phyloP scores from a whole-genome alignment of 83 land plant genomes.

The Diphasiastrum complanatum region DNA sequence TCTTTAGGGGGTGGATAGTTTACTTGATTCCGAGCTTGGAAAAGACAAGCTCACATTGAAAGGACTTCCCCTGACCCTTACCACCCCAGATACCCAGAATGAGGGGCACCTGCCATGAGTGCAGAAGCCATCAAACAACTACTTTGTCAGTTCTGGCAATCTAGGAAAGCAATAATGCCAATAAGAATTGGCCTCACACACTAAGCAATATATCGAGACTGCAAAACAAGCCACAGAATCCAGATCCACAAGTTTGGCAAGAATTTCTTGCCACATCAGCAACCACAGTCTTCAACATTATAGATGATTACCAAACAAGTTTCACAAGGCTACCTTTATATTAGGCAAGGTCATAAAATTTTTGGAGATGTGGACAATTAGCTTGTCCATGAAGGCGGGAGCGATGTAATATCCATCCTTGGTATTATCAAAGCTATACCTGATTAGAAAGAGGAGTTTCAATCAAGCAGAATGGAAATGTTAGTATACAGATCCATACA shows the following conservation, averaged over 20 bases:
- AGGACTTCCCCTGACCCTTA: conserved; percentile 98
- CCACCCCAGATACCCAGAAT: conserved; percentile 99
- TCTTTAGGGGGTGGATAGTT: conserved; percentile 6
- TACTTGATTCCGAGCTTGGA: conserved; percentile 95
- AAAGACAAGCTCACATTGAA: conserved; percentile 98
- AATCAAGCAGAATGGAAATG: no score
- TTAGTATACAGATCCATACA: not conserved
- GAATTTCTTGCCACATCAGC: no score
- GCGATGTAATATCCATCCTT: conserved; percentile 94
- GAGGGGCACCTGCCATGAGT: conserved; percentile 59
- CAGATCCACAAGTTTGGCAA: no score
- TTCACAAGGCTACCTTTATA: conserved; percentile 55
- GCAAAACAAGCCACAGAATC: not conserved
- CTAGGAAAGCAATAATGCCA: no score
- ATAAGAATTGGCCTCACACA: no score
- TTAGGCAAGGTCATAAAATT: conserved; percentile 87
- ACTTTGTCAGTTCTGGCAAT: no score
- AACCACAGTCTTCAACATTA: no score
- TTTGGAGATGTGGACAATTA: conserved; percentile 85
- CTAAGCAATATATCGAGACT: not conserved
- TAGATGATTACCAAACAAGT: no score
- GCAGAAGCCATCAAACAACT: no score
- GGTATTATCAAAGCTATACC: conserved; percentile 69
- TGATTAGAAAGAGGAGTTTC: conserved; percentile 19
- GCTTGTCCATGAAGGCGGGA: conserved; percentile 99